phyloP scores from a whole-genome alignment of 179 eudicot species.

The Heliamphora pulchella region DNA sequence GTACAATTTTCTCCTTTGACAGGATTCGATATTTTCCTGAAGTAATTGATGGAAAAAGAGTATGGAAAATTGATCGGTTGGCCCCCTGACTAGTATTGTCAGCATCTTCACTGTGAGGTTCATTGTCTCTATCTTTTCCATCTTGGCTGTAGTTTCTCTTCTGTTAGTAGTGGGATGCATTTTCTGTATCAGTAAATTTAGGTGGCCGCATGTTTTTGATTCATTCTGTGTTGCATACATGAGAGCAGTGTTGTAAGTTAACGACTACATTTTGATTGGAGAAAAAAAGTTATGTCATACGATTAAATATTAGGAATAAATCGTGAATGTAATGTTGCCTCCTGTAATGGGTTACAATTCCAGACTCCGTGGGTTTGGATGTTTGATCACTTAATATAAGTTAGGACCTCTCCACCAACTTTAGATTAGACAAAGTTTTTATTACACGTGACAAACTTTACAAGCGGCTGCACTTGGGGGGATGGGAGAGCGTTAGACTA shows the following conservation, averaged over 20 bases:
- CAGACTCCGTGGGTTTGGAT: too few species aligned
- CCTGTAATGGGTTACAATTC: too few species aligned
- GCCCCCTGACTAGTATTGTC: conserved; percentile 71
- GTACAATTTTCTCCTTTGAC: conserved; percentile 9
- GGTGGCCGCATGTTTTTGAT: neutral
- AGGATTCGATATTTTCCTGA: conserved; percentile 66
- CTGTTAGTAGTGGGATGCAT: neutral
- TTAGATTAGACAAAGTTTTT: too few species aligned
- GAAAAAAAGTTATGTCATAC: neutral
- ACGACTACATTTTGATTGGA: neutral
- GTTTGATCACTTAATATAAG: too few species aligned
- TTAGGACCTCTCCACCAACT: too few species aligned
- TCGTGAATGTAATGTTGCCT: too few species aligned
- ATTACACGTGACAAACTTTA: too few species aligned
- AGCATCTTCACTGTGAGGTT: conserved; percentile 42
- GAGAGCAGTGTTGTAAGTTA: neutral
- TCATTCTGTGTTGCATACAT: neutral
- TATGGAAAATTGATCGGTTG: conserved; percentile 80
- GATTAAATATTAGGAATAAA: neutral
- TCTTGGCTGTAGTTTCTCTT: neutral
- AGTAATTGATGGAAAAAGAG: conserved; percentile 44
- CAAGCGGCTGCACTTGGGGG: too few species aligned
- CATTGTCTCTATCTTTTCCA: neutral
- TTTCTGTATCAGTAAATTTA: neutral
- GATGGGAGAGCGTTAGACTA: too few species aligned